Base-by-base conservation (phyloP, 2,329 filamentous ascomycete genomes). In the Pseudopithomyces maydicus region DNA sequence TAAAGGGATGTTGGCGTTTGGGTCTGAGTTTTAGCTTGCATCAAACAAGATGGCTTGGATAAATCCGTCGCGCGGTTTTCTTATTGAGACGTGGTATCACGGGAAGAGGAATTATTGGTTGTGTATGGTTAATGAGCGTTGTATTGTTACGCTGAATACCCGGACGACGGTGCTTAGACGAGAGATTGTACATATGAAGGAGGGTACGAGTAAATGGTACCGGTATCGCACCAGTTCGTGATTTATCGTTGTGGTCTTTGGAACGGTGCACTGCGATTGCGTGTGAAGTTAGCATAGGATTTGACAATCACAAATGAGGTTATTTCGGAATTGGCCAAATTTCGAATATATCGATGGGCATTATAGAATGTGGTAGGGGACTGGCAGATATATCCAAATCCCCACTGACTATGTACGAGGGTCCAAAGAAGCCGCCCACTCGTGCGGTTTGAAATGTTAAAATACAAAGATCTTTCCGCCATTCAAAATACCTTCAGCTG, bases 121-220 rank as follows among this genome's bases (percentile, higher is more conserved):
- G 33, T 17, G 26, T 39, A 41, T 41, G 47, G 47, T 10, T 50
- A 50, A 41, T 41, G 47, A 50, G 47, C 47, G 35, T 19, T 29
- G 26, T 50, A 41, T 41, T 50, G 35, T 12, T 50, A 41, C 35
- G 35, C 47, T 50, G 47, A 33, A 50, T 50, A 50, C 47, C 47
- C 47, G 23, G 20, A 48, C 23, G 15, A 29, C 29, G 39, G 23
- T 35, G 35, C 15, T 14, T 33, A 17, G 45, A 38, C 22, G 32
- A 23, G 10, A 20, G 41, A 43, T 43, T 50, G 20, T 50, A 50
- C 39, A 29, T 26, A 29, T 22, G 32, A 23, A 7, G 4, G 19
- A 39, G 12, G 2, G 20, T 50, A 35, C 7, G 20, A 32, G 8
- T 19, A 20, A 47, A 50, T 41, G 22, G 17, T 20, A 48, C 23